These are phyloP conservation scores for Capsicum rhomboideum DNA, from an alignment of 257 asterid species.

Conservation along the genomic window DNA sequence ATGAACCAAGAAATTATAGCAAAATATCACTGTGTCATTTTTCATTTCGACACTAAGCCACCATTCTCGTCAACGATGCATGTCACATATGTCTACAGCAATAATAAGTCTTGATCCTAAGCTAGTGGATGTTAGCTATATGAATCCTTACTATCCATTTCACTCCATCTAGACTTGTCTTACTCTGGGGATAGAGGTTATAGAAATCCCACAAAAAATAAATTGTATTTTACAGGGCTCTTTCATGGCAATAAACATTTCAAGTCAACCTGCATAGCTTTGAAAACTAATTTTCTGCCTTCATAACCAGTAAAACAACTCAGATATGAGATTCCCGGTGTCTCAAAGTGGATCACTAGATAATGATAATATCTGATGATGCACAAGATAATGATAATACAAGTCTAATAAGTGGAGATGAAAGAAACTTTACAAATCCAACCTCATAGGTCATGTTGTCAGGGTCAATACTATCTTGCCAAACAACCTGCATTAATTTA, in stretches of 20 bases:
- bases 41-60: not conserved
- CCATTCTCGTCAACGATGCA: not conserved
- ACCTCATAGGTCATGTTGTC: conserved; percentile 87
- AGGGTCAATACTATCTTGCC: conserved; percentile 67
- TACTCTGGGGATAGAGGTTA: not conserved
- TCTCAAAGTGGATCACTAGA: not conserved
- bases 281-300: not conserved
- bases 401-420: not conserved
- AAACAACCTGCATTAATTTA: conserved; percentile 37
- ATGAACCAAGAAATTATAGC: not conserved
- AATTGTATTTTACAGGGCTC: not conserved
- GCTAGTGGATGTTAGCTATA: not conserved
- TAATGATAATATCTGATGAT: not conserved
- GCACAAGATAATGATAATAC: not conserved
- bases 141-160: not conserved
- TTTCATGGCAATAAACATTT: not conserved
- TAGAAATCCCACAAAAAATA: not conserved
- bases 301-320: not conserved
- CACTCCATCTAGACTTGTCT: not conserved
- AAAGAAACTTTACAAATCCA: not conserved
- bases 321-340: not conserved
- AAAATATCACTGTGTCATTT: not conserved
- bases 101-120: not conserved
- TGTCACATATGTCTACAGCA: not conserved
- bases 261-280: not conserved